These are phyloP conservation scores for Jaltomata sinuosa DNA, from an alignment of 257 asterid species.

Conservation along the genomic window DNA sequence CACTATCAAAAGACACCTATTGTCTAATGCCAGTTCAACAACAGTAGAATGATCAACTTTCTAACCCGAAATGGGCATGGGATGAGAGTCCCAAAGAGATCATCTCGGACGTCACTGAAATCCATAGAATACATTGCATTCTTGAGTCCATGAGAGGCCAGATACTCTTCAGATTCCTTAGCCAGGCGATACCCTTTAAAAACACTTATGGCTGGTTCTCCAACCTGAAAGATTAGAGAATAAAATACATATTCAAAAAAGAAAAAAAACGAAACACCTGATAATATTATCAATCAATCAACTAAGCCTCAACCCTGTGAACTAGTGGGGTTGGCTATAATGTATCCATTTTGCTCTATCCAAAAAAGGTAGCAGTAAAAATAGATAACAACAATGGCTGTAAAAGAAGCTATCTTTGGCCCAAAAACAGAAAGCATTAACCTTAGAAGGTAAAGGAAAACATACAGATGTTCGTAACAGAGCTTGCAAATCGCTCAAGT, in stretches of 20 bases:
- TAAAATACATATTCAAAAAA: neutral
- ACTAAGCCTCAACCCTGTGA: neutral
- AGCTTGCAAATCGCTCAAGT: constrained; percentile 79
- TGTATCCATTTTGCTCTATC: neutral
- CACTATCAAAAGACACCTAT: neutral
- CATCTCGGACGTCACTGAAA: constrained; percentile 50
- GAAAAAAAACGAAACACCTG: neutral
- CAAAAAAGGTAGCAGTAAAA: neutral
- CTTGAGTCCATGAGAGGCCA: constrained; percentile 73
- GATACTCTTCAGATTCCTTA: constrained; percentile 68
- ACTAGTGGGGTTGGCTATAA: neutral
- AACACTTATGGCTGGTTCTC: constrained; percentile 55
- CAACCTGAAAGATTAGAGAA: constrained; percentile 29
- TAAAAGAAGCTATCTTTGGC: neutral
- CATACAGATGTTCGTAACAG: constrained; percentile 66
- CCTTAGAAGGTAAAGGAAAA: neutral
- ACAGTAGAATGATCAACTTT: constrained; percentile 8
- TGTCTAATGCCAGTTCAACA: neutral
- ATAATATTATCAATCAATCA: neutral
- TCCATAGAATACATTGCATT: constrained; percentile 62
- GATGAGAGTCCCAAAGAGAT: constrained; percentile 70
- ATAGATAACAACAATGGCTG: neutral
- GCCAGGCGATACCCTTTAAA: constrained; percentile 74
- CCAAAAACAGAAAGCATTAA: neutral
- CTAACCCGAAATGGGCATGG: constrained; percentile 86